A percentile compares a stretch with the other conserved stretches of the same genome.
Conservation (phyloP, 495 filamentous ascomycete genomes). For the Aspergillus steynii region DNA sequence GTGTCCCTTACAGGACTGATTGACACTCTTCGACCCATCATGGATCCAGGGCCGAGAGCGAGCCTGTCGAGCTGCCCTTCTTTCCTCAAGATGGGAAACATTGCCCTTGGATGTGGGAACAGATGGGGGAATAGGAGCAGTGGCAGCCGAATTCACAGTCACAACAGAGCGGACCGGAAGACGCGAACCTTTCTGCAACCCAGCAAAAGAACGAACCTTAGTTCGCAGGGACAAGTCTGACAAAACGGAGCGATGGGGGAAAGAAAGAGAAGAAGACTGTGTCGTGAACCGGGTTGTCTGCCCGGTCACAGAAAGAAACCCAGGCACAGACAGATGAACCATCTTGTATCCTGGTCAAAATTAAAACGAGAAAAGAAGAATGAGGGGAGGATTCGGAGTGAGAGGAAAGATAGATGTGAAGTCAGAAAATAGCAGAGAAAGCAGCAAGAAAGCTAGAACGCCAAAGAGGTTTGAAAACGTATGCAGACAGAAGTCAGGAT, state of each 20-base stretch:
- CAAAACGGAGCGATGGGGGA: conserved; percentile 12
- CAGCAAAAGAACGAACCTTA: conserved; percentile 8
- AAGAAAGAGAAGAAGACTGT: conserved; percentile 17
- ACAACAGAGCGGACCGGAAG: conserved; percentile 20
- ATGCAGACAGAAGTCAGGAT: no score
- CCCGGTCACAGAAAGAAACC: conserved; percentile 6
- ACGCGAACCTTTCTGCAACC: conserved; percentile 11
- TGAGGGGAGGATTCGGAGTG: conserved; percentile 1
- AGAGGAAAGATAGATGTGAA: no score
- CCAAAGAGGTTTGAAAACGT: no score
- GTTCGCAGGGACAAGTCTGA: conserved; percentile 8
- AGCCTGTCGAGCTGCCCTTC: no score
- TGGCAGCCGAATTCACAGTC: not conserved
- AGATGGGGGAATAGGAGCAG: no score
- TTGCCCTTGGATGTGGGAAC: no score
- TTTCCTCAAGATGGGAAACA: no score
- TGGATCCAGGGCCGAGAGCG: no score
- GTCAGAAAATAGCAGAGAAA: not conserved
- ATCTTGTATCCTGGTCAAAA: conserved; percentile 18
- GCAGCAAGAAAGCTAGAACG: not conserved
- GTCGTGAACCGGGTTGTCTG: conserved; percentile 14
- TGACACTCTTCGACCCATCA: no score
- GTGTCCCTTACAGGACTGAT: no score
- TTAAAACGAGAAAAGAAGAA: conserved; percentile 5
- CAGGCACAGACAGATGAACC: conserved; percentile 18